Conservation (phyloP, 2,329 filamentous ascomycete species). For the Anisogramma anomala region DNA sequence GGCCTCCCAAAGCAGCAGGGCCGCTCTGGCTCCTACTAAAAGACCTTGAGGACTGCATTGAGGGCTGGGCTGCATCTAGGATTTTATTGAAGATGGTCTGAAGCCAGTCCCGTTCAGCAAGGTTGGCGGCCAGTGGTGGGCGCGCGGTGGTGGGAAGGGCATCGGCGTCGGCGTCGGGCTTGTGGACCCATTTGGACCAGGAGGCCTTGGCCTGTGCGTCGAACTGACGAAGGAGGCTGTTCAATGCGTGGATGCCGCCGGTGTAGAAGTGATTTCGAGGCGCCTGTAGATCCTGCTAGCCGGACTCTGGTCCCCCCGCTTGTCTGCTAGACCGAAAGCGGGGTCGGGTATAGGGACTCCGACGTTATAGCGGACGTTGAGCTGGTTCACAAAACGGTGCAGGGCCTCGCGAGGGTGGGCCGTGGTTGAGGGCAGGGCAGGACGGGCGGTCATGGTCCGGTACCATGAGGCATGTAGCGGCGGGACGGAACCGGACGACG, state of each 20-base stretch:
- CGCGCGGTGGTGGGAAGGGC: slow-evolving; percentile 11
- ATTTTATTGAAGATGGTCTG: slow-evolving; percentile 18
- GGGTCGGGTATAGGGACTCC: slow-evolving; percentile 17
- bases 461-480: not conserved
- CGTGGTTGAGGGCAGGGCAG: not conserved
- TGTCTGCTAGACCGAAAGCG: slow-evolving; percentile 15
- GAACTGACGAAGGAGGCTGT: slow-evolving; percentile 16
- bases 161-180: slow-evolving; percentile 14
- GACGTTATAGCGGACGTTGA: slow-evolving; percentile 21
- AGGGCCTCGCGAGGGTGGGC: slow-evolving; percentile 4
- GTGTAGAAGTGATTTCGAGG: slow-evolving; percentile 18
- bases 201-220: slow-evolving; percentile 15
- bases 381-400: slow-evolving; percentile 13
- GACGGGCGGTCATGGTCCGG: not conserved
- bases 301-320: slow-evolving; percentile 11
- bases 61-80: slow-evolving; percentile 12
- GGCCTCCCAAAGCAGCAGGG: slow-evolving; percentile 2
- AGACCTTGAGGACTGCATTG: not conserved
- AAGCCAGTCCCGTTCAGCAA: slow-evolving; percentile 16
- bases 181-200: slow-evolving; percentile 18
- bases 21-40: slow-evolving; percentile 10
- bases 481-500: not conserved
- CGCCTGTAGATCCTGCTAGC: slow-evolving; percentile 9
- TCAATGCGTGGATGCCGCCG: slow-evolving; percentile 11
- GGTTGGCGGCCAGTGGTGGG: slow-evolving; percentile 13